A percentile compares a stretch with the other conserved stretches of the same genome.
phyloP scores from a whole-genome alignment of 495 filamentous ascomycete genomes.

The Neurospora sp. region DNA sequence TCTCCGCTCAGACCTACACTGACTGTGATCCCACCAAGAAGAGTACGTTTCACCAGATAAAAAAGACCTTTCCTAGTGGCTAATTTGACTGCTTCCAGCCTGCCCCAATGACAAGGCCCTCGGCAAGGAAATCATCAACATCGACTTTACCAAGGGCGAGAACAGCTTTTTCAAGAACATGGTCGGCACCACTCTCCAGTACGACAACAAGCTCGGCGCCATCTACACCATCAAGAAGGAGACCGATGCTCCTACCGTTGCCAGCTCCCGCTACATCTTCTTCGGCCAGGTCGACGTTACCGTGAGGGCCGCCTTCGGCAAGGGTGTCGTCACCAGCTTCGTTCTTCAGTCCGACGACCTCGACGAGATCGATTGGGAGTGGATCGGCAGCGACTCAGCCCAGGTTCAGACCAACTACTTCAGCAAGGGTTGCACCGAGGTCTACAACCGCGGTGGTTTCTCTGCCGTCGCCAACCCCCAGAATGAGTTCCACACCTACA shows the following conservation, averaged over 20 bases:
- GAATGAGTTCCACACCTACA: constrained; percentile 69
- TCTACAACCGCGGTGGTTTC: constrained; percentile 66
- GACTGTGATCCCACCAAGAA: constrained; percentile 63
- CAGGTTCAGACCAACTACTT: constrained; percentile 89
- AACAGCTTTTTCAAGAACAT: constrained; percentile 53
- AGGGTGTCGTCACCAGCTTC: constrained; percentile 70
- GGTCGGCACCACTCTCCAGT: constrained; percentile 49
- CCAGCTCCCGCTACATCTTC: constrained; percentile 62
- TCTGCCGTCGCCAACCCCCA: constrained; percentile 52
- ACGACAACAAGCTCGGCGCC: constrained; percentile 60
- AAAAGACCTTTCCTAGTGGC: background rate
- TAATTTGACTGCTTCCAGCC: constrained; percentile 9
- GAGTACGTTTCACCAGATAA: constrained; percentile 36
- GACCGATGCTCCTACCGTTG: constrained; percentile 69
- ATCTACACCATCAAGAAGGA: constrained; percentile 65
- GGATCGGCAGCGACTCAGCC: constrained; percentile 52
- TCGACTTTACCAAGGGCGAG: constrained; percentile 69
- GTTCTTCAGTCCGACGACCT: constrained; percentile 85
- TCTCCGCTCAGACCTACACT: constrained; percentile 63
- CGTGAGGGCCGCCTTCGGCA: constrained; percentile 55
- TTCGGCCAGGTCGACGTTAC: constrained; percentile 64
- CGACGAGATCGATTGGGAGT: constrained; percentile 95
- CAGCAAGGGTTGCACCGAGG: constrained; percentile 73
- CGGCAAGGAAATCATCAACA: constrained; percentile 46
- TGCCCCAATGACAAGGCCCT: constrained; percentile 72